Evolutionary conservation across 805 yeast species (phyloP), one percentile per base, ranked within the genome.

Genomic region (Pichia heedii): DNA sequence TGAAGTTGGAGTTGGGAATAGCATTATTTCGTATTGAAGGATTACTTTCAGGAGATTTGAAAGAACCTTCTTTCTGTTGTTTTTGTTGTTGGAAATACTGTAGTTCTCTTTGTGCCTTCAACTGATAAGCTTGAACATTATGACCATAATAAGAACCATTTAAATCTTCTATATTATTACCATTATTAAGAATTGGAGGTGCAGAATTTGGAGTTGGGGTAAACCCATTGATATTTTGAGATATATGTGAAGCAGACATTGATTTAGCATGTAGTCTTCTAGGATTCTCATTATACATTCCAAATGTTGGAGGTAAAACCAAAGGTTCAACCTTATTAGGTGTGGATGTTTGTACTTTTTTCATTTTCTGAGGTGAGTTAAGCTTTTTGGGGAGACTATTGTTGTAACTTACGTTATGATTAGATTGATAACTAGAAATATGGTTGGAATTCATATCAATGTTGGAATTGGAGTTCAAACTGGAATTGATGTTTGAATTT

Each of bases 301-400:
- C 51, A 44, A 50, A 50, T 5, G 54, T 50, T 15, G 52, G 52
- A 19, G 54, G 52, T 37, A 50, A 16, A 11, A 22, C 15, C 11
- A 20, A 12, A 29, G 8, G 7, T 15, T 34, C 20, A 21, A 9
- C 33, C 18, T 21, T 21, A 18, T 16, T 4, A 13, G 36, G 37
- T n/a, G 36, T n/a, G 5, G 21, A 20, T 3, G 30, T 12, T 13
- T 29, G 32, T 7, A 29, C 15, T 29, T 29, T 29, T 22, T 15
- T 40, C 29, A 33, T 21, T 16, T 45, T 37, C 21, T 34, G 36
- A 16, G 44, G 42, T 13, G 46, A 40, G 12, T 21, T 40, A 13
- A 35, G 22, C 21, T 36, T 40, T 34, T 21, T 36, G 6, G 39
- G 16, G 9, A 29, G n/a, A n/a, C n/a, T n/a, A n/a, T n/a, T n/a